Base-by-base conservation (phyloP, 345 rosid species). In the Arabidopsis arenosa region DNA sequence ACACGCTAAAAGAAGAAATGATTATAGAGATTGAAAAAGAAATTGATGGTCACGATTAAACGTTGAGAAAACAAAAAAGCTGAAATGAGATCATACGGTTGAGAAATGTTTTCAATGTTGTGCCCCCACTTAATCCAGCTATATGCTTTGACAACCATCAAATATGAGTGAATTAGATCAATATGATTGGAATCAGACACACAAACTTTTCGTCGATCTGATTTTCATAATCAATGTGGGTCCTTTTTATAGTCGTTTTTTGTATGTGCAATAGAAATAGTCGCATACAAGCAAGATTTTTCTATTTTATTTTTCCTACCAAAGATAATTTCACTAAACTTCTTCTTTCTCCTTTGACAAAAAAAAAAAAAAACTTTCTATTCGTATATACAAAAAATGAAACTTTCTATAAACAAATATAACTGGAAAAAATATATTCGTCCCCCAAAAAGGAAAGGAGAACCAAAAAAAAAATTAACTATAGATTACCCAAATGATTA, bases 101-200 rank as follows among this genome's bases (percentile, higher is more conserved):
- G 64, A 77, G 17, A 68, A 73, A 40, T 9, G 47, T 15, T 26
- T 17, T 21, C 36, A 7, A 0, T 2, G 2, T 17, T 53, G 80
- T 83, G 63, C 7, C 79, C 79, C 78, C 59, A 54, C 75, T 49
- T 35, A 70, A 62, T 63, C 81, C 73, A 51, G 57, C 75, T 62
- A 69, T 7, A 59, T 62, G 82, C 17, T 63, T 47, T 63, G 83
- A 70, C 82, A 80, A 80, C 81, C 84, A 82, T 85, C 85, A 79
- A 81, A 86, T 88, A 86, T 84, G 69, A 82, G 74, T 74, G 69
- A 82, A 74, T 74, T 72, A 73, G 77, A 72, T 80, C 75, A 78
- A 76, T 70, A 83, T 87, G 90, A 85, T 88, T 79, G 86, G 88
- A 83, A 79, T 72, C 84, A 77, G 87, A 89, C 85, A 80, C 77